A percentile compares a stretch with the other conserved stretches of the same genome.
phyloP scores from a whole-genome alignment of 805 yeast genomes.

The Candida chauliodis region DNA sequence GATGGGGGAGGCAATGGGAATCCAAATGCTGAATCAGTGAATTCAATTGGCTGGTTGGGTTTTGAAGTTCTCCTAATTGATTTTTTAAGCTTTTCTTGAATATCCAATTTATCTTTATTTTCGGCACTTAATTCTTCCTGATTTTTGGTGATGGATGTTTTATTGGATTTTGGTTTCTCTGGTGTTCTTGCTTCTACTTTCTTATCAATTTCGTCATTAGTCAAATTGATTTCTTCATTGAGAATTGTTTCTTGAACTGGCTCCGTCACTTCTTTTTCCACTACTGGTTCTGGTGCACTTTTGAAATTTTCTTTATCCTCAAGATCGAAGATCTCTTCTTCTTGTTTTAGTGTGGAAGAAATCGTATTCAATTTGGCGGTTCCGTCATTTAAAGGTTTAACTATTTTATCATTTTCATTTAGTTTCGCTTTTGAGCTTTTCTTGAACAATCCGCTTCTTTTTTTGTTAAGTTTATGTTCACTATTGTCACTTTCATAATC shows the following conservation, averaged over 20 bases:
- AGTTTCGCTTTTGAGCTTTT: slow-evolving; percentile 14
- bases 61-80: slow-evolving; percentile 38
- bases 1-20: slow-evolving; percentile 83
- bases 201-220: neutral
- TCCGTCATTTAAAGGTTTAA: neutral
- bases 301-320: slow-evolving; percentile 8
- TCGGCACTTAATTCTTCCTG: slow-evolving; percentile 10
- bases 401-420: neutral
- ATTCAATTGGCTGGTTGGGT: slow-evolving; percentile 45
- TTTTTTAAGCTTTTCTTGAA: slow-evolving; percentile 42
- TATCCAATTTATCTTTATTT: slow-evolving; percentile 28
- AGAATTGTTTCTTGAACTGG: neutral
- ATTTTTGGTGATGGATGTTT: slow-evolving; percentile 1
- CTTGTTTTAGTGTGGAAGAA: neutral
- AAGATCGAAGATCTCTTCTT: neutral
- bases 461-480: slow-evolving; percentile 6
- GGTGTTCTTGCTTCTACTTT: too few relatives aligned
- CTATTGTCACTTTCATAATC: slow-evolving; percentile 22
- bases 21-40: slow-evolving; percentile 79
- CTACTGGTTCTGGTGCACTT: neutral
- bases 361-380: neutral
- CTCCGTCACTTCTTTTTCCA: neutral
- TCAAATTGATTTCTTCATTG: neutral
- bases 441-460: slow-evolving; percentile 14
- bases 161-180: slow-evolving; percentile 2